Evolutionary conservation across 2,329 filamentous ascomycete species (phyloP).

Genomic region (Colletotrichum tropicale): DNA sequence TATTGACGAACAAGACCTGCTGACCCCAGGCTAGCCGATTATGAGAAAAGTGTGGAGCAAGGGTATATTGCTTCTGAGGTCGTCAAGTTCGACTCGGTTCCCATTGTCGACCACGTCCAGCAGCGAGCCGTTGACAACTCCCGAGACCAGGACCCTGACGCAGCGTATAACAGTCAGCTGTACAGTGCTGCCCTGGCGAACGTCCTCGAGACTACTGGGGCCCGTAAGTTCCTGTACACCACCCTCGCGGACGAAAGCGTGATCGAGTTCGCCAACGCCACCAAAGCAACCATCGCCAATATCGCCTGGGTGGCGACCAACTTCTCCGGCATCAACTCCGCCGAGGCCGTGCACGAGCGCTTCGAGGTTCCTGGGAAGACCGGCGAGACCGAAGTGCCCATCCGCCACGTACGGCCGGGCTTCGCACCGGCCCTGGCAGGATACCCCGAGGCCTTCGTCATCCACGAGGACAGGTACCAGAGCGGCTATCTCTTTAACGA

Average conservation of each 20-base stretch:
- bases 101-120: constrained; percentile 11
- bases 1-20: not conserved
- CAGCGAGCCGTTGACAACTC: constrained; percentile 17
- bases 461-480: constrained; percentile 6
- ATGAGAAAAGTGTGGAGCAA: not conserved
- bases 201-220: not conserved
- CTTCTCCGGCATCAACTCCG: constrained; percentile 14
- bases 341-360: constrained; percentile 1
- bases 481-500: constrained; percentile 15
- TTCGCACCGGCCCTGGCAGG: not conserved
- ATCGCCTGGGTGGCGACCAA: not conserved
- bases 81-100: not conserved
- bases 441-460: constrained; percentile 9
- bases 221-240: not conserved
- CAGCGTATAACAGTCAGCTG: constrained; percentile 19
- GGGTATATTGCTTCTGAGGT: constrained; percentile 8
- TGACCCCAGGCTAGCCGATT: not conserved
- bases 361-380: constrained; percentile 2
- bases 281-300: constrained; percentile 1
- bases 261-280: constrained; percentile 20
- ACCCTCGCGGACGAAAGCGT: constrained; percentile 9
- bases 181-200: constrained; percentile 6
- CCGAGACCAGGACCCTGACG: constrained; percentile 22
- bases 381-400: not conserved
- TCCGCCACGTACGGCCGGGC: not conserved